Percentiles rank a stretch among this genome's conserved stretches.
Conservation (phyloP, 78 protist species). For the Dictyostelium brefeldianum region DNA sequence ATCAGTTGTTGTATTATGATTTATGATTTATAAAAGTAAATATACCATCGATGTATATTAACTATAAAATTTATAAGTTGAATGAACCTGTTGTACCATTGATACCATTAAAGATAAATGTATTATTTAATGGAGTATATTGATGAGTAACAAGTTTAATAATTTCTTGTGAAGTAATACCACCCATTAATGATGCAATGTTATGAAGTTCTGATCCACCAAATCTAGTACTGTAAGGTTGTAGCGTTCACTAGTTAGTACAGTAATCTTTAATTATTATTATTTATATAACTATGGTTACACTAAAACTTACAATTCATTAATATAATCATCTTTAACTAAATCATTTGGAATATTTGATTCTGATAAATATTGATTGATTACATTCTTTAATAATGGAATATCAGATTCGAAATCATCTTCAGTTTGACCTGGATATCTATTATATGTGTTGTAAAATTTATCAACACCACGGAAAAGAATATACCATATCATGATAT, state of each 20-base stretch:
- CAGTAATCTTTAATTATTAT: background rate
- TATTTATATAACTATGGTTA: background rate
- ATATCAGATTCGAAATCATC: conserved; percentile 79
- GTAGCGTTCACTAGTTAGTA: too few relatives aligned
- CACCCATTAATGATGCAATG: conserved; percentile 92
- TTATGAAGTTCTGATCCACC: conserved; percentile 91
- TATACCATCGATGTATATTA: background rate
- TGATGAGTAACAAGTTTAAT: conserved; percentile 89
- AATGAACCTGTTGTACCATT: conserved; percentile 50
- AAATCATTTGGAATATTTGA: conserved; percentile 11
- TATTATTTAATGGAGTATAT: conserved; percentile 90
- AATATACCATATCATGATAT: conserved; percentile 45
- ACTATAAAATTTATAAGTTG: conserved; percentile 18
- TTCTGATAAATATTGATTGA: background rate
- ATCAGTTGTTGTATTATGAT: background rate
- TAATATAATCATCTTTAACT: conserved; percentile 74
- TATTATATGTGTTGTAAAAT: conserved; percentile 31
- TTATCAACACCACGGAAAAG: conserved; percentile 57
- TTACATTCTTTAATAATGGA: conserved; percentile 18
- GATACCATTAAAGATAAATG: conserved; percentile 90
- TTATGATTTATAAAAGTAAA: background rate
- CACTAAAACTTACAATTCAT: conserved; percentile 70
- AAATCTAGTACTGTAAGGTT: conserved; percentile 48
- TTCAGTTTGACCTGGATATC: conserved; percentile 73
- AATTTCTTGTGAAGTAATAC: conserved; percentile 90